These are phyloP conservation scores for Tephrocybe sp. DNA, from an alignment of 768 basidiomycete genomes.

Conservation along the genomic window DNA sequence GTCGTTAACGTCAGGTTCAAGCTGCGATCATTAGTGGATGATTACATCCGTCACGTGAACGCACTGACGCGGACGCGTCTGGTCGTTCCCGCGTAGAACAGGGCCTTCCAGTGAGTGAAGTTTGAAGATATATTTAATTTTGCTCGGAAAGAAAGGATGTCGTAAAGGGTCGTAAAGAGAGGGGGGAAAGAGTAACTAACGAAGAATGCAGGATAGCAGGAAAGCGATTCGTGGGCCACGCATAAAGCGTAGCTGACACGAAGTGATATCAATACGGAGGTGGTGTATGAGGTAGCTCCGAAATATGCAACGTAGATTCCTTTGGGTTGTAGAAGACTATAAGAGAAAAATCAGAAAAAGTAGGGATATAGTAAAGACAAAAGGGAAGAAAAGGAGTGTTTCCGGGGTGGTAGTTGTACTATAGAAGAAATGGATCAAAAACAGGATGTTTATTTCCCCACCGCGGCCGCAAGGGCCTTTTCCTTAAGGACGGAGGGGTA, in stretches of 20 bases:
- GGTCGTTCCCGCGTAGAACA: too few species aligned
- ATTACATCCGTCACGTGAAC: neutral
- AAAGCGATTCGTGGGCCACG: too few species aligned
- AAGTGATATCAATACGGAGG: neutral
- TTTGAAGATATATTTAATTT: too few species aligned
- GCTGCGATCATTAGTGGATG: neutral
- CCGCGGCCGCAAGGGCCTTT: slow-evolving; percentile 47
- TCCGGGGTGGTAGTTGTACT: neutral
- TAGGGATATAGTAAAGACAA: neutral
- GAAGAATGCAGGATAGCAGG: neutral
- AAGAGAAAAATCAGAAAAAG: neutral
- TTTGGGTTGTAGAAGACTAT: neutral
- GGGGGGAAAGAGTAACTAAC: neutral
- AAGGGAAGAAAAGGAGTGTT: neutral
- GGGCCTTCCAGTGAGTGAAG: too few species aligned
- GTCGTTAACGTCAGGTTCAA: neutral
- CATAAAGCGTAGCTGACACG: neutral
- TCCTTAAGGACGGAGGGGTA: slow-evolving; percentile 82
- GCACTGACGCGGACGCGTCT: too few species aligned
- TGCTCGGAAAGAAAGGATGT: slow-evolving; percentile 2
- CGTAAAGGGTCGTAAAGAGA: slow-evolving; percentile 23
- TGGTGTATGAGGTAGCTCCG: neutral
- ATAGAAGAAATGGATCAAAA: neutral
- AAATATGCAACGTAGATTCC: slow-evolving; percentile 7
- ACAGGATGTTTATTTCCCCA: slow-evolving; percentile 23